Percentiles rank a stretch among this genome's conserved stretches.
Conservation (phyloP, 2,329 filamentous ascomycete genomes). For the Cordyceps tenuipes region DNA sequence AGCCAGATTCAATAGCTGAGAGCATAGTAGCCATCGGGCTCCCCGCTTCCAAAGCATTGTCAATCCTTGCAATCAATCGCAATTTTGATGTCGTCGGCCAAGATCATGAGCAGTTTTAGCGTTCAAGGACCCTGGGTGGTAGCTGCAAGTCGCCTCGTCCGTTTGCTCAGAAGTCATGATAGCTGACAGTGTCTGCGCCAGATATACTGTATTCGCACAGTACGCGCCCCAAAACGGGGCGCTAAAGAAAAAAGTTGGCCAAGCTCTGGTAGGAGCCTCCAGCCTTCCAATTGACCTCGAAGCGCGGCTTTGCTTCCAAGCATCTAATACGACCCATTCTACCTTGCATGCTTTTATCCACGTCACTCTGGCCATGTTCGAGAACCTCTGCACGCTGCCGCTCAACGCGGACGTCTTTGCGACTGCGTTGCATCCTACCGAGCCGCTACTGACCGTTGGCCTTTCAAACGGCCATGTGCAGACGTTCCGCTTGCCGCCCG, state of each 20-base stretch:
- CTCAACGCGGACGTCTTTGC: constrained; percentile 80
- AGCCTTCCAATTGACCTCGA: neutral
- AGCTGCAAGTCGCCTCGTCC: neutral
- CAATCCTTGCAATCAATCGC: neutral
- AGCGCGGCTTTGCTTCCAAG: neutral
- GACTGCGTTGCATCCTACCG: constrained; percentile 75
- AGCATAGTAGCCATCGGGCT: neutral
- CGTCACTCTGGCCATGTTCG: constrained; percentile 58
- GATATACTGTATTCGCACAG: neutral
- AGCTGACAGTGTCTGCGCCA: neutral
- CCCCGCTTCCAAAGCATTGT: neutral
- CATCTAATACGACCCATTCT: neutral
- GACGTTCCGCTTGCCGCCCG: constrained; percentile 62
- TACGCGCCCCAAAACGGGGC: neutral
- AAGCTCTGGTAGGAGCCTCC: neutral
- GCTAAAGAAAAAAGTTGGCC: neutral
- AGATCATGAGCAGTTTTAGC: neutral
- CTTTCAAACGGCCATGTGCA: constrained; percentile 79
- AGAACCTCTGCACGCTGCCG: constrained; percentile 85
- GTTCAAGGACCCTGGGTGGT: neutral
- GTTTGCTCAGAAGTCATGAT: neutral
- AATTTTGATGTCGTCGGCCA: neutral
- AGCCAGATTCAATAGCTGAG: neutral
- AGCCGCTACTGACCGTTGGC: constrained; percentile 80
- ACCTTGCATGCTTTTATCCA: neutral